Evolutionary conservation across 495 filamentous ascomycete genomes (phyloP).

Genomic region (Xylaria bambusicola): DNA sequence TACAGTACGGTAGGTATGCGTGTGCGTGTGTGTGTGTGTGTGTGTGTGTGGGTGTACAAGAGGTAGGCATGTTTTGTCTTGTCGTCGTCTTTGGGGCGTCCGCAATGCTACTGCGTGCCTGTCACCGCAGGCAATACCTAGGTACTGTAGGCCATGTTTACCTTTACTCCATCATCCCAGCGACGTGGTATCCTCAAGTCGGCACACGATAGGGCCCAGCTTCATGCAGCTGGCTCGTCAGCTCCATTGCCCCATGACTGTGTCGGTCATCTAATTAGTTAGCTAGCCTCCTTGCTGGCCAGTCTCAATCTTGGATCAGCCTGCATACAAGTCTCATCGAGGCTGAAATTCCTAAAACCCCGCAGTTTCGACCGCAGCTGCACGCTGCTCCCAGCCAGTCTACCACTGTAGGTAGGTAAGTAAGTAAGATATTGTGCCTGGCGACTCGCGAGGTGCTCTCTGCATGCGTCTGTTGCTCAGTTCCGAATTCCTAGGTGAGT

Average conservation of each 20-base stretch:
- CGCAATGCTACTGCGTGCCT: no score
- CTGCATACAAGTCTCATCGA: slow-evolving; percentile 4
- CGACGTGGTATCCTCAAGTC: background rate
- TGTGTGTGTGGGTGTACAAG: no score
- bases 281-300: background rate
- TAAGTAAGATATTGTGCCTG: no score
- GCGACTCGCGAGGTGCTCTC: no score
- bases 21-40: no score
- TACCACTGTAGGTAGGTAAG: background rate
- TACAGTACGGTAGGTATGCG: background rate
- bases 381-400: background rate
- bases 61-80: no score
- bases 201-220: background rate
- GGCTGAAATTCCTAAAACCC: slow-evolving; percentile 4
- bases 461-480: no score
- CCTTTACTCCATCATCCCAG: no score
- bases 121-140: no score
- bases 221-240: slow-evolving; percentile 2
- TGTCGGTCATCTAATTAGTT: background rate
- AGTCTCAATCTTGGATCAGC: background rate
- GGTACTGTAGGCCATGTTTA: no score
- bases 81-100: no score
- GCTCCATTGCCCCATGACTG: slow-evolving; percentile 4
- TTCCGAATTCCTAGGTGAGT: no score
- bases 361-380: slow-evolving; percentile 12